phyloP scores from a whole-genome alignment of 129 eudicot genomes.

The Arctium lappa region DNA sequence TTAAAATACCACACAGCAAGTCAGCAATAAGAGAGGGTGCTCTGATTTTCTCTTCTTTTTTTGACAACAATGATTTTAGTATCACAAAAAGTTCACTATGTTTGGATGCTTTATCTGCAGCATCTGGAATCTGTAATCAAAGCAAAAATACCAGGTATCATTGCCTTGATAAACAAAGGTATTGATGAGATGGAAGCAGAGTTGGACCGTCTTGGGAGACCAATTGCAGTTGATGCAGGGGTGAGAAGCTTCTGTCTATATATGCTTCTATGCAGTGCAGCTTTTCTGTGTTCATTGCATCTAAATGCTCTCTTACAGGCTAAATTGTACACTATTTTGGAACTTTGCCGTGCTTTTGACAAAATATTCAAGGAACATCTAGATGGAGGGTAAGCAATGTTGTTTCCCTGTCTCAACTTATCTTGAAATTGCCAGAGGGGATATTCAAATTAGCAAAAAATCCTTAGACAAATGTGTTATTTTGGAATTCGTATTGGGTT shows the following conservation, averaged over 20 bases:
- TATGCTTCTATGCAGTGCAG: not conserved
- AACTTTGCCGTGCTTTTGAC: slow-evolving; percentile 94
- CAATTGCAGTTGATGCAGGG: slow-evolving; percentile 81
- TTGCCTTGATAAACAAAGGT: slow-evolving; percentile 70
- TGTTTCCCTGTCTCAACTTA: not conserved
- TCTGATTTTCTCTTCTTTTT: not conserved
- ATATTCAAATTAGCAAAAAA: not conserved
- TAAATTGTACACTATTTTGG: slow-evolving; percentile 79
- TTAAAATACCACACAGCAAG: not conserved
- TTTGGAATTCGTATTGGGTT: not conserved
- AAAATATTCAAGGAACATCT: slow-evolving; percentile 82
- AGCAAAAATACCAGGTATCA: slow-evolving; percentile 79
- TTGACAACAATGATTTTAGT: not conserved
- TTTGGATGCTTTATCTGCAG: slow-evolving; percentile 34
- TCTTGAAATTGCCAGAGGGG: slow-evolving; percentile 4
- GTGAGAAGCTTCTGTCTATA: slow-evolving; percentile 42
- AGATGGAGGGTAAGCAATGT: slow-evolving; percentile 75
- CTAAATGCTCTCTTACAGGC: slow-evolving; percentile 53
- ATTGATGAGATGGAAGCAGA: slow-evolving; percentile 87
- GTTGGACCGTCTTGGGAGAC: slow-evolving; percentile 82
- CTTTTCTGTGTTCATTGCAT: not conserved
- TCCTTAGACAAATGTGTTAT: not conserved
- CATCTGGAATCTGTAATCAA: slow-evolving; percentile 80
- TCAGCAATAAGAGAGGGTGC: too few relatives aligned
- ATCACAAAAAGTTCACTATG: slow-evolving; percentile 7